Conservation (phyloP, 495 filamentous ascomycete species). For the Tetracladium marchalianum region DNA sequence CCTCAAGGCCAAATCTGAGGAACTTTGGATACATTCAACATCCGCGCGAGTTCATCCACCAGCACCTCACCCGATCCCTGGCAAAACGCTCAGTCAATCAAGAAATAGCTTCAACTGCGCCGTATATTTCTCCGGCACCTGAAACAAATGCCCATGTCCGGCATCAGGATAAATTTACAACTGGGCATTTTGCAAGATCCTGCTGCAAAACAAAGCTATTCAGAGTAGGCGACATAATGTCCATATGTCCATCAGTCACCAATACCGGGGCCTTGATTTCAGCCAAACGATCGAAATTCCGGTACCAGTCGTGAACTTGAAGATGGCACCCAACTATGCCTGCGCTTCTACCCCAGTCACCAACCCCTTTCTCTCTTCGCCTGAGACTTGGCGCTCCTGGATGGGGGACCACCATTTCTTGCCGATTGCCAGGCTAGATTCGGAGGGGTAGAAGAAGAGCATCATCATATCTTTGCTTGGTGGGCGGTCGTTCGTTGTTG, state of each 20-base stretch:
- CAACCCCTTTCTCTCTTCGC: constrained; percentile 1
- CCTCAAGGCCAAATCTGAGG: too few relatives aligned
- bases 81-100: background rate
- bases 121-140: constrained; percentile 21
- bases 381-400: background rate
- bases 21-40: too few relatives aligned
- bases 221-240: constrained; percentile 22
- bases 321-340: background rate
- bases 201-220: constrained; percentile 24
- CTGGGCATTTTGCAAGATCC: constrained; percentile 21
- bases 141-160: constrained; percentile 24
- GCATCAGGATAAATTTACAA: constrained; percentile 24
- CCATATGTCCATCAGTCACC: constrained; percentile 25
- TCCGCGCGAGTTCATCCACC: too few relatives aligned
- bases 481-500: background rate
- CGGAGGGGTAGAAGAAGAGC: background rate
- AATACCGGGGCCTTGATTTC: constrained; percentile 24
- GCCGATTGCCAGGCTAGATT: background rate
- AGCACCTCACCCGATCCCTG: too few relatives aligned
- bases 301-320: background rate
- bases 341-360: background rate
- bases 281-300: constrained; percentile 14
- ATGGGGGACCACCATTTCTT: background rate
- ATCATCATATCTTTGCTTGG: background rate
- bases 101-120: background rate